Conservation (phyloP, 1,284 basidiomycete species). For the Cryptococcus sp. region DNA sequence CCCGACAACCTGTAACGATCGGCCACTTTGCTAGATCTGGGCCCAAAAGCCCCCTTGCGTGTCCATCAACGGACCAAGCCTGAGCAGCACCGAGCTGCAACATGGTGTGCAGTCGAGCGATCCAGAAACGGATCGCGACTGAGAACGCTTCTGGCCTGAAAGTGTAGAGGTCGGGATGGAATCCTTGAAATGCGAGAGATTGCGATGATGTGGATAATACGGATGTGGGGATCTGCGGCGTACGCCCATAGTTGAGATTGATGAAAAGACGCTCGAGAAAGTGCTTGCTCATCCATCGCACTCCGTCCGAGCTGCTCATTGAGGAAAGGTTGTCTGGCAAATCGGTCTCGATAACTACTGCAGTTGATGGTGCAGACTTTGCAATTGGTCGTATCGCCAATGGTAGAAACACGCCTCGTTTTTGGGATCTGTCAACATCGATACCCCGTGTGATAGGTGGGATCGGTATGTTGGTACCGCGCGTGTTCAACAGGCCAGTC, state of each 20-base stretch:
- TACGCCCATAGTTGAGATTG: constrained; percentile 15
- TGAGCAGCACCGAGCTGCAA: constrained; percentile 27
- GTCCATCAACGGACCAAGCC: constrained; percentile 26
- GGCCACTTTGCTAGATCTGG: constrained; percentile 35
- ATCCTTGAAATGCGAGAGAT: constrained; percentile 25
- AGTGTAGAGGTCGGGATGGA: constrained; percentile 21
- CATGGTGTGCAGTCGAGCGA: constrained; percentile 29
- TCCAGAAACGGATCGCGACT: constrained; percentile 36
- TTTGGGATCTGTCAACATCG: not conserved
- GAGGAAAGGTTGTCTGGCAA: not conserved
- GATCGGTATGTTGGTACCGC: not conserved
- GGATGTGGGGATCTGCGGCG: not conserved
- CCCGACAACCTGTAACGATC: constrained; percentile 13
- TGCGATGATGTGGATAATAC: too few relatives aligned
- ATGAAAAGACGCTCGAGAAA: constrained; percentile 18
- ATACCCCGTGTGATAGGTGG: not conserved
- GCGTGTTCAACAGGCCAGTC: not conserved
- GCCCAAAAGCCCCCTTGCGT: constrained; percentile 21
- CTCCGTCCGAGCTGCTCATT: not conserved
- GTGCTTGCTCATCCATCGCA: constrained; percentile 9
- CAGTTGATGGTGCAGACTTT: not conserved
- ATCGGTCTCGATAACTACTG: not conserved
- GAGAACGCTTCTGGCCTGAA: constrained; percentile 16
- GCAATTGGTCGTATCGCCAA: too few relatives aligned
- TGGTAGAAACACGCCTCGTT: too few relatives aligned